Percentiles rank a stretch among this genome's conserved stretches.
phyloP scores from a whole-genome alignment of 371 early-diverging fungal species.

The Zychaea mexicana region DNA sequence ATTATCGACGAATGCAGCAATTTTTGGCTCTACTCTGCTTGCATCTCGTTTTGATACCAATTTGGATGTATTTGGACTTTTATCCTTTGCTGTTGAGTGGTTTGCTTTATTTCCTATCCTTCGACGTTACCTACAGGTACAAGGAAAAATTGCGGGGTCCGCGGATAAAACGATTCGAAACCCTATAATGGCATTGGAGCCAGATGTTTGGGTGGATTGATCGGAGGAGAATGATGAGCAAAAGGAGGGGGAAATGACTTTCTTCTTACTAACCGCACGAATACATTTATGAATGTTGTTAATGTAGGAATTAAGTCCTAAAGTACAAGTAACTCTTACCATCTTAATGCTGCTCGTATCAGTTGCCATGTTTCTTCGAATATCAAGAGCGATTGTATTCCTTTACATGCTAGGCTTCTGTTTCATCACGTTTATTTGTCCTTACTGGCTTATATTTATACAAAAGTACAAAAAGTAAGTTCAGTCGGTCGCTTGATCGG shows the following conservation, averaged over 20 bases:
- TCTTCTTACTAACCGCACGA: too few species aligned
- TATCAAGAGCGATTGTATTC: constrained; percentile 72
- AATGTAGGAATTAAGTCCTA: constrained; percentile 54
- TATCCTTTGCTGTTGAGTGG: constrained; percentile 87
- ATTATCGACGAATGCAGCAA: constrained; percentile 92
- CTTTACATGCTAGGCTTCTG: constrained; percentile 69
- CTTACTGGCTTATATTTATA: constrained; percentile 88
- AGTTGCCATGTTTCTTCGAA: constrained; percentile 61
- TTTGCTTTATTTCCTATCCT: constrained; percentile 94
- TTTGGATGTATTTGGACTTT: constrained; percentile 85
- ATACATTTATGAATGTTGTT: not conserved
- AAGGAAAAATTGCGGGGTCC: not conserved
- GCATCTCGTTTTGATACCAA: constrained; percentile 86
- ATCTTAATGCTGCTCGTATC: constrained; percentile 63
- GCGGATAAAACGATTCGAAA: not conserved
- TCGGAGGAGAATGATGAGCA: too few species aligned
- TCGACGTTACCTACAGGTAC: constrained; percentile 75
- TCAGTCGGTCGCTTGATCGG: too few species aligned
- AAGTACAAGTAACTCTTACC: constrained; percentile 64
- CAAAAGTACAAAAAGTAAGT: constrained; percentile 93
- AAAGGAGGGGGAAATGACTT: too few species aligned
- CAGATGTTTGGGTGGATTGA: too few species aligned
- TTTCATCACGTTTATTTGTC: constrained; percentile 86
- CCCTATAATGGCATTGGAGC: too few species aligned
- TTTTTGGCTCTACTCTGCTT: constrained; percentile 93